A percentile compares a stretch with the other conserved stretches of the same genome.
Evolutionary conservation across 1,139 yeast species (phyloP).

Genomic region (Candida sojae): DNA sequence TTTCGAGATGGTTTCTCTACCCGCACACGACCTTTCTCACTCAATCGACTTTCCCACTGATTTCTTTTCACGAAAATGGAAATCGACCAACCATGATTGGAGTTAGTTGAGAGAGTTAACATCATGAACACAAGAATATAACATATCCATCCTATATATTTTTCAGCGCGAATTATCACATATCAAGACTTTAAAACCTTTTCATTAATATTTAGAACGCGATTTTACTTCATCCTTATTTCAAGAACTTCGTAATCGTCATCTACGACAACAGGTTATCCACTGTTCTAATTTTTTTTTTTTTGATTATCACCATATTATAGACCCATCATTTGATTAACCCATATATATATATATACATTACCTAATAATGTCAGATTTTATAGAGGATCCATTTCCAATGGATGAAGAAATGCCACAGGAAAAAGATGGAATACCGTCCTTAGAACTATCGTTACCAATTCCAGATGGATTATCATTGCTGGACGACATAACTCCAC

Average conservation of each 20-base stretch:
- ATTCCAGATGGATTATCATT: conserved; percentile 1
- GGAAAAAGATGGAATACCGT: conserved; percentile 4
- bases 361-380: conserved; percentile 25
- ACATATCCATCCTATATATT: not conserved
- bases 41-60: not conserved
- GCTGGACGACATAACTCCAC: conserved; percentile 20
- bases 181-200: not conserved
- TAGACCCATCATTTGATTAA: not conserved
- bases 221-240: not conserved
- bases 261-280: not conserved
- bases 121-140: conserved; percentile 3
- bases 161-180: not conserved
- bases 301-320: not conserved
- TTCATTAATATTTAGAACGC: not conserved
- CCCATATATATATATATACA: not conserved
- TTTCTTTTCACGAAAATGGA: not conserved
- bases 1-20: not conserved
- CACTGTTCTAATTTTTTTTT: not conserved
- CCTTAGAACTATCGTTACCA: conserved; percentile 2
- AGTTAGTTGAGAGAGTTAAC: not conserved
- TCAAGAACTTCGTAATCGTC: not conserved
- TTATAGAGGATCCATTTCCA: conserved; percentile 45
- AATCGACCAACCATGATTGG: conserved; percentile 2
- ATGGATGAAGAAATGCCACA: conserved; percentile 45
- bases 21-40: conserved; percentile 5